Evolutionary conservation across 1,284 basidiomycete genomes (phyloP).

Genomic region (Tremellales sp.): DNA sequence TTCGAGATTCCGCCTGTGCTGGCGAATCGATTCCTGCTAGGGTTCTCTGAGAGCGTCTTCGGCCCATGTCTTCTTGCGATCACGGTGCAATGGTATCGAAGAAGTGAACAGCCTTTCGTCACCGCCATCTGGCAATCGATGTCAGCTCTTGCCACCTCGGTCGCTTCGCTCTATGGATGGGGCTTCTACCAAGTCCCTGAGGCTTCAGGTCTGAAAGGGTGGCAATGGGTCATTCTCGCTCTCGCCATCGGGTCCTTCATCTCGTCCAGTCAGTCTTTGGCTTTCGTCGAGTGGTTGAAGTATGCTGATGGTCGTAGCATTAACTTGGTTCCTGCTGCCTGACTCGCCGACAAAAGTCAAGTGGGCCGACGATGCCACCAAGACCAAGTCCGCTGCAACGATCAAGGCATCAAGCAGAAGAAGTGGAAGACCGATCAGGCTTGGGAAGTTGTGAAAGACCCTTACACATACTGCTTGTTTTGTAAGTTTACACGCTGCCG

Average conservation of each 20-base stretch:
- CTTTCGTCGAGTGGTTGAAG: too few relatives aligned
- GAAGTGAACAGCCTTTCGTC: slow-evolving; percentile 20
- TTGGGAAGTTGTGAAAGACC: slow-evolving; percentile 26
- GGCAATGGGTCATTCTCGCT: slow-evolving; percentile 32
- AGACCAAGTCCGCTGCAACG: slow-evolving; percentile 26
- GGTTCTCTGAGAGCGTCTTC: slow-evolving; percentile 31
- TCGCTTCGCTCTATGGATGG: slow-evolving; percentile 10
- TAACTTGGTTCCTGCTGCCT: slow-evolving; percentile 27
- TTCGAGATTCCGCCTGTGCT: slow-evolving; percentile 60
- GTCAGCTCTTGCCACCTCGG: slow-evolving; percentile 5
- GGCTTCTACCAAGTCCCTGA: slow-evolving; percentile 26
- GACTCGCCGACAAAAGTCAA: slow-evolving; percentile 28
- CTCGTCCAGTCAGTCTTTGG: slow-evolving; percentile 12
- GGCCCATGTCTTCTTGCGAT: slow-evolving; percentile 25
- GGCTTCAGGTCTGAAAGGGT: slow-evolving; percentile 14
- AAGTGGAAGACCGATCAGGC: slow-evolving; percentile 25
- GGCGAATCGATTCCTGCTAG: slow-evolving; percentile 23
- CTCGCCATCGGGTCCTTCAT: slow-evolving; percentile 19
- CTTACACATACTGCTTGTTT: slow-evolving; percentile 27
- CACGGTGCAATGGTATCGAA: slow-evolving; percentile 24
- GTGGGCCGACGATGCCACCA: slow-evolving; percentile 27
- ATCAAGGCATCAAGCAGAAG: slow-evolving; percentile 38
- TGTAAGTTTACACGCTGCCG: too few relatives aligned
- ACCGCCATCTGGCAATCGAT: slow-evolving; percentile 14
- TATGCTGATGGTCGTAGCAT: slow-evolving; percentile 5